phyloP scores from a whole-genome alignment of 257 asterid species.

The Gentiana straminea region DNA sequence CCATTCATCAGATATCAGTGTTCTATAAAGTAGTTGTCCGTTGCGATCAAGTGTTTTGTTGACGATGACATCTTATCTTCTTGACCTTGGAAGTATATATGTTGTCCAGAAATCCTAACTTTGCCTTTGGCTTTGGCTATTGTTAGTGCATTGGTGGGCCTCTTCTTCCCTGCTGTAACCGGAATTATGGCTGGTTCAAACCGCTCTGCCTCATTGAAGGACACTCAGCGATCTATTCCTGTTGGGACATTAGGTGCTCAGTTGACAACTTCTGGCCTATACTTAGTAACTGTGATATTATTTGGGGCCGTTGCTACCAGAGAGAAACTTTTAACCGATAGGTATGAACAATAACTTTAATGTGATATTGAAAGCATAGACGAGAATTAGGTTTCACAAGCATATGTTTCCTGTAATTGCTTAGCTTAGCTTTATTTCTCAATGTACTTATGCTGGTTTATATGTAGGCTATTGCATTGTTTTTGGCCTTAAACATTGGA shows the following conservation, averaged over 20 bases:
- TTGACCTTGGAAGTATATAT: slow-evolving; percentile 6
- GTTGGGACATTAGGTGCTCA: slow-evolving; percentile 94
- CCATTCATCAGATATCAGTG: neutral
- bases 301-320: slow-evolving; percentile 96
- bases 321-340: slow-evolving; percentile 94
- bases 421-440: neutral
- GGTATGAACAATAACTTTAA: slow-evolving; percentile 30
- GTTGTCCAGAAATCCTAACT: slow-evolving; percentile 27
- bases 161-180: slow-evolving; percentile 98
- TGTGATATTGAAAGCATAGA: neutral
- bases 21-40: neutral
- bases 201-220: slow-evolving; percentile 96
- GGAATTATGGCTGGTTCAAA: slow-evolving; percentile 99
- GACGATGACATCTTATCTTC: neutral
- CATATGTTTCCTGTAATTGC: neutral
- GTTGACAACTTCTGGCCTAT: slow-evolving; percentile 63
- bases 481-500: neutral
- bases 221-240: slow-evolving; percentile 96
- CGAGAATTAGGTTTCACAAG: too few species aligned
- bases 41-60: neutral
- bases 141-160: slow-evolving; percentile 97
- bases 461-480: neutral
- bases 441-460: neutral
- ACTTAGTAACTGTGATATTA: slow-evolving; percentile 63
- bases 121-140: slow-evolving; percentile 10